Base-by-base conservation (phyloP, 805 yeast genomes). In the Wickerhamiella spandovensis region DNA sequence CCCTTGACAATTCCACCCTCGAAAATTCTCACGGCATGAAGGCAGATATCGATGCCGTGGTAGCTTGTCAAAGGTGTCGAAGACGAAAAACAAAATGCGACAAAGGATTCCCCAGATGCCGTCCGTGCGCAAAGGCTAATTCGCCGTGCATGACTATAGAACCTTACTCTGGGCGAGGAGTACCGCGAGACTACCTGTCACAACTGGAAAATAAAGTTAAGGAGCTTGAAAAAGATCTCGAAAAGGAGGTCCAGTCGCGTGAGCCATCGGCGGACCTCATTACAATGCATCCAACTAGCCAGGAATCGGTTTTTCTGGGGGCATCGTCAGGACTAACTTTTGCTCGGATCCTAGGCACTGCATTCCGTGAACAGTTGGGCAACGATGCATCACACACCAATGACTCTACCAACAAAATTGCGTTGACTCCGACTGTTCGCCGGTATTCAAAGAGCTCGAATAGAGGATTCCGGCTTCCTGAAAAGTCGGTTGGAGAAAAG, bases 91-190 rank as follows among this genome's bases (percentile, higher is more conserved):
- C 79, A 50, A 74, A 73, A 56, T 82, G 89, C 63, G 84, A 82
- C 54, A 82, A 77, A 51, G 74, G 73, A 53, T 77, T 81, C 61
- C 89, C 89, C 3, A 71, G 74, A 50, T 82, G 89, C 59, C 63
- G 74, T n/a, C 71, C 73, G 35, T 82, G 89, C 61, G 69, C 64
- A 43, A 76, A 78, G 58, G 82, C 84, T 10, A 76, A 78, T 5
- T 82, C 70, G 2, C 84, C 83, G 6, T 88, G 97, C 66, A 79
- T 86, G 3, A 86, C 94, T 0, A 65, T 84, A 2, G 96, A 89
- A 62, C 88, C 95, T 0, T 86, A 88, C 6, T 85, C 95, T 0
- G 95, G 95, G 0, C 70, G 95, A 49, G 87, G 83, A 56, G 78
- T 87, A 1, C 94, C 96, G 0, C 68, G 97, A 38, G 63, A 68